Evolutionary conservation across 495 filamentous ascomycete species (phyloP).

Genomic region (Parmelia sp.): DNA sequence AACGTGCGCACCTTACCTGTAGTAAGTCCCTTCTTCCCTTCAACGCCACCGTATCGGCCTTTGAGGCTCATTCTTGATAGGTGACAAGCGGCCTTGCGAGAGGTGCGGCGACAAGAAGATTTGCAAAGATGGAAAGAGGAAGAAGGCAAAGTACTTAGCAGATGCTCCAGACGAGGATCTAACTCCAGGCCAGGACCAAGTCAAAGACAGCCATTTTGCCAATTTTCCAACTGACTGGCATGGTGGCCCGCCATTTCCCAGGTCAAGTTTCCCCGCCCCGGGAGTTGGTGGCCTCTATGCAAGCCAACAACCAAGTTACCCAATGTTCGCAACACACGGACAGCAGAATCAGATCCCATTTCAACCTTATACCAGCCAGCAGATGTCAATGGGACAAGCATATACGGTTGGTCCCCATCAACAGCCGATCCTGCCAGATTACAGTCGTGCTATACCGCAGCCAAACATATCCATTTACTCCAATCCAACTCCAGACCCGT

Average conservation of each 20-base stretch:
- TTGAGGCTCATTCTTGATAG: conserved; percentile 32
- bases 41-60: neutral
- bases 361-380: conserved; percentile 52
- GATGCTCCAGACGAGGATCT: conserved; percentile 80
- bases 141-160: conserved; percentile 98
- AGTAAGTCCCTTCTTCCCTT: conserved; percentile 54
- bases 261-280: conserved; percentile 23
- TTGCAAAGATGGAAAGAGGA: conserved; percentile 92
- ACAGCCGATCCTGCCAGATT: conserved; percentile 28
- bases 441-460: conserved; percentile 21
- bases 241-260: conserved; percentile 10
- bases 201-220: conserved; percentile 28
- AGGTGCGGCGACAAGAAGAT: conserved; percentile 83
- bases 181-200: conserved; percentile 52
- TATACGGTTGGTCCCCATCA: conserved; percentile 36
- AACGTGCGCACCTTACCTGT: conserved; percentile 94
- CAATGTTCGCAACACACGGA: conserved; percentile 17
- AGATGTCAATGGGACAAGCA: conserved; percentile 63
- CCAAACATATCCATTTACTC: conserved; percentile 27
- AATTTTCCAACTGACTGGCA: conserved; percentile 5
- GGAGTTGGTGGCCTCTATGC: conserved; percentile 20
- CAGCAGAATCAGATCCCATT: conserved; percentile 35
- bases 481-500: conserved; percentile 39
- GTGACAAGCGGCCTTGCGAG: conserved; percentile 84
- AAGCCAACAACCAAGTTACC: conserved; percentile 14